Conservation (phyloP, 1,284 basidiomycete species). For the Amylostereum areolatum region DNA sequence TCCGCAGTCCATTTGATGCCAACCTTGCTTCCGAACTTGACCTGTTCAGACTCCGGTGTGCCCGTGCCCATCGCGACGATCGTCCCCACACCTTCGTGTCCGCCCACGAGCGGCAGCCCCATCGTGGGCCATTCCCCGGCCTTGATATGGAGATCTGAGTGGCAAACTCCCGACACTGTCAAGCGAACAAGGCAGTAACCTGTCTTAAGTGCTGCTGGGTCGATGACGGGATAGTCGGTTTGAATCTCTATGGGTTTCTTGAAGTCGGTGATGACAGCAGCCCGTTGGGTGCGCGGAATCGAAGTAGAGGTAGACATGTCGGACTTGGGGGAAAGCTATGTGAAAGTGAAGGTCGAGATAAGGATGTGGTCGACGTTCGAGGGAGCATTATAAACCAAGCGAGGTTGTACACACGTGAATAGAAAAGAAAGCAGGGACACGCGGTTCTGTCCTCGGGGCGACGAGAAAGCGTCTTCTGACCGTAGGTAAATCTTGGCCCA, state of each 20-base stretch:
- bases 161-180: conserved; percentile 57
- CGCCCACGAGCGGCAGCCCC: conserved; percentile 58
- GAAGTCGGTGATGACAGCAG: conserved; percentile 37
- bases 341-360: no score
- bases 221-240: conserved; percentile 42
- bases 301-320: not conserved
- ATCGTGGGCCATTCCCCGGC: conserved; percentile 50
- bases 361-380: no score
- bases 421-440: no score
- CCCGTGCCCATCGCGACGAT: conserved; percentile 66
- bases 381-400: no score
- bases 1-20: conserved; percentile 73
- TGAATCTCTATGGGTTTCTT: conserved; percentile 29
- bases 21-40: conserved; percentile 59
- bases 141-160: conserved; percentile 60
- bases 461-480: no score
- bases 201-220: conserved; percentile 50
- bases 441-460: no score
- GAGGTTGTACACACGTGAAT: no score
- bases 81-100: conserved; percentile 59
- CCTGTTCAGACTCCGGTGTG: conserved; percentile 32
- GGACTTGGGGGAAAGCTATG: no score
- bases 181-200: conserved; percentile 68
- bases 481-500: no score
- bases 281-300: conserved; percentile 43